Evolutionary conservation across 352 stramenopile species (phyloP).

Genomic region (Phytophthora pinifolia): DNA sequence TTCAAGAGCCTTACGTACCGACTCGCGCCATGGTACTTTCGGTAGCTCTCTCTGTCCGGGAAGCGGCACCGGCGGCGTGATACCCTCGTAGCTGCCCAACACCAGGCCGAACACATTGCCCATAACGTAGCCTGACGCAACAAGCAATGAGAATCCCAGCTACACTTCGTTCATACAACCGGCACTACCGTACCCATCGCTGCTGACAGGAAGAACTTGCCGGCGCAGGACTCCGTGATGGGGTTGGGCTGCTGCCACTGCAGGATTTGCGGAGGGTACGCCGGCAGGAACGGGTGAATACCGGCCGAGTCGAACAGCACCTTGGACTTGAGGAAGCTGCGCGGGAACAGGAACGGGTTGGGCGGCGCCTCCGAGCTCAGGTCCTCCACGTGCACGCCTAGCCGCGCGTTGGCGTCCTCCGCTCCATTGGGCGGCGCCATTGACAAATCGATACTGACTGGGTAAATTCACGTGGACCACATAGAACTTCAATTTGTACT

Average conservation of each 20-base stretch:
- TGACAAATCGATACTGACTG: not conserved
- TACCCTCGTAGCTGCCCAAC: slow-evolving; percentile 85
- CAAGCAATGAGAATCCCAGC: not conserved
- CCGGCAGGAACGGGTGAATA: slow-evolving; percentile 71
- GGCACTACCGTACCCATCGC: slow-evolving; percentile 56
- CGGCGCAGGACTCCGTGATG: slow-evolving; percentile 73
- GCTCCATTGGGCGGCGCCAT: slow-evolving; percentile 18
- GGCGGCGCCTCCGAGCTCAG: slow-evolving; percentile 56
- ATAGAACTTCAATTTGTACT: too few relatives aligned
- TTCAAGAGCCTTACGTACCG: slow-evolving; percentile 34
- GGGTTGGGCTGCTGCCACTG: slow-evolving; percentile 72
- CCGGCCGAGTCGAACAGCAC: slow-evolving; percentile 47
- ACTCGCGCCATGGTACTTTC: slow-evolving; percentile 78
- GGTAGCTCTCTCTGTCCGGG: slow-evolving; percentile 78
- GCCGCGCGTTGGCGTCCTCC: slow-evolving; percentile 49
- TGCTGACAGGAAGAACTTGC: slow-evolving; percentile 82
- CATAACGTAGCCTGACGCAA: slow-evolving; percentile 69
- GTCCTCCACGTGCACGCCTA: slow-evolving; percentile 61
- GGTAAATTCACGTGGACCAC: not conserved
- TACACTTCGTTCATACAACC: not conserved
- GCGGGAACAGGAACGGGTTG: slow-evolving; percentile 84
- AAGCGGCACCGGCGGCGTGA: slow-evolving; percentile 76
- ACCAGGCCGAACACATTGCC: slow-evolving; percentile 79
- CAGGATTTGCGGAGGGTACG: slow-evolving; percentile 68
- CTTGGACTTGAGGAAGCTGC: slow-evolving; percentile 51